Evolutionary conservation across 306 rosid genomes (phyloP).

Genomic region (Ormosia semicastrata): DNA sequence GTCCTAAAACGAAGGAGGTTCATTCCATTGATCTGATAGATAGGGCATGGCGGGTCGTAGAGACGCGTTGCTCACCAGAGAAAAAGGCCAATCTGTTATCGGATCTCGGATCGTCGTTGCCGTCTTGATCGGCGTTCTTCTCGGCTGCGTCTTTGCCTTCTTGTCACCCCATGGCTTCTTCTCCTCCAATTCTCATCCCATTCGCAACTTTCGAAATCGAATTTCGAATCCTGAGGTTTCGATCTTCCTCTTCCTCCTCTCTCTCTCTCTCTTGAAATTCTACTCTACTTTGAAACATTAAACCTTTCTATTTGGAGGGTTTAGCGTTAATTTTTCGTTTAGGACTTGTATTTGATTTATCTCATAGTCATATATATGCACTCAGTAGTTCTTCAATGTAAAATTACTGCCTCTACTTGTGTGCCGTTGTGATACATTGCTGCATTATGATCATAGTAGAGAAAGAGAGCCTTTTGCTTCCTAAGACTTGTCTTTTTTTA

Average conservation of each 20-base stretch:
- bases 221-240: slow-evolving; percentile 54
- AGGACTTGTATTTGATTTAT: too few relatives aligned
- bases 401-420: too few relatives aligned
- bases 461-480: neutral
- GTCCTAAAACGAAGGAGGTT: neutral
- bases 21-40: neutral
- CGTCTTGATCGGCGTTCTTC: slow-evolving; percentile 52
- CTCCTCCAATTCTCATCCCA: slow-evolving; percentile 26
- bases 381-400: too few relatives aligned
- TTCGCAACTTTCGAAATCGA: slow-evolving; percentile 39
- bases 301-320: neutral
- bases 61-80: slow-evolving; percentile 54
- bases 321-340: neutral
- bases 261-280: neutral
- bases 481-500: neutral
- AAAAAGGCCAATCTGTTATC: slow-evolving; percentile 48
- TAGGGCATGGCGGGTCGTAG: slow-evolving; percentile 67
- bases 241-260: neutral
- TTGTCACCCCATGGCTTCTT: slow-evolving; percentile 53
- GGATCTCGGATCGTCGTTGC: slow-evolving; percentile 57
- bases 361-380: too few relatives aligned
- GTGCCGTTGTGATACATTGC: neutral
- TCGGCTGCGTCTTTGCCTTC: slow-evolving; percentile 67
- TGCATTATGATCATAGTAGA: neutral
- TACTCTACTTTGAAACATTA: neutral